Evolutionary conservation across 1,284 basidiomycete species (phyloP).

Genomic region (Irpex sp.): DNA sequence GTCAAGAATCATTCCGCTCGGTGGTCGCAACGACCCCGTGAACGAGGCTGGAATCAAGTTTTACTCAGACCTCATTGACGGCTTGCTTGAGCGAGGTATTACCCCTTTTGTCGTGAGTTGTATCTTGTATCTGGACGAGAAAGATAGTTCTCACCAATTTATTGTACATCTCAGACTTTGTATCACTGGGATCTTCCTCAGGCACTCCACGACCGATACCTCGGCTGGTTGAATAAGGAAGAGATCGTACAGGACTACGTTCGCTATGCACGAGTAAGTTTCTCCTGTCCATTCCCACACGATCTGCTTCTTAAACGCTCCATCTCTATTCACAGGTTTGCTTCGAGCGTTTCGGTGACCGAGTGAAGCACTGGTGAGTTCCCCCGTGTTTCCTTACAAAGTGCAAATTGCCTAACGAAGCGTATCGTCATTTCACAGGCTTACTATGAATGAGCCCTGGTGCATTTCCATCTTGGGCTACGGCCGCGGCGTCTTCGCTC

Average conservation of each 20-base stretch:
- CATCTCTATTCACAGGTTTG: conserved; percentile 40
- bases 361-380: conserved; percentile 69
- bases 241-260: conserved; percentile 62
- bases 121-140: conserved; percentile 21
- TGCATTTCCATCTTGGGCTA: conserved; percentile 69
- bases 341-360: conserved; percentile 71
- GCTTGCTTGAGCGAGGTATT: conserved; percentile 58
- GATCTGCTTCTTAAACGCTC: neutral
- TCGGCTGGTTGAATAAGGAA: conserved; percentile 67
- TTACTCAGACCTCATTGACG: conserved; percentile 69
- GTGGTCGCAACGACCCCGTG: conserved; percentile 66
- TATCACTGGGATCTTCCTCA: conserved; percentile 82
- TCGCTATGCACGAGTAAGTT: conserved; percentile 54
- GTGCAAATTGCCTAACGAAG: neutral
- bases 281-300: neutral
- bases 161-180: conserved; percentile 46
- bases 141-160: conserved; percentile 1
- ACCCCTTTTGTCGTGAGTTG: conserved; percentile 58
- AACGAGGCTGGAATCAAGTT: conserved; percentile 66
- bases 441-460: conserved; percentile 76
- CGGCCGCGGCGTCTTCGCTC: conserved; percentile 61
- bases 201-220: conserved; percentile 65
- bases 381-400: neutral
- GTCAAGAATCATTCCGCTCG: conserved; percentile 69
- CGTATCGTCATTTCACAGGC: conserved; percentile 32